Conservation (phyloP, 371 early-diverging fungal species). For the Circinella minor region DNA sequence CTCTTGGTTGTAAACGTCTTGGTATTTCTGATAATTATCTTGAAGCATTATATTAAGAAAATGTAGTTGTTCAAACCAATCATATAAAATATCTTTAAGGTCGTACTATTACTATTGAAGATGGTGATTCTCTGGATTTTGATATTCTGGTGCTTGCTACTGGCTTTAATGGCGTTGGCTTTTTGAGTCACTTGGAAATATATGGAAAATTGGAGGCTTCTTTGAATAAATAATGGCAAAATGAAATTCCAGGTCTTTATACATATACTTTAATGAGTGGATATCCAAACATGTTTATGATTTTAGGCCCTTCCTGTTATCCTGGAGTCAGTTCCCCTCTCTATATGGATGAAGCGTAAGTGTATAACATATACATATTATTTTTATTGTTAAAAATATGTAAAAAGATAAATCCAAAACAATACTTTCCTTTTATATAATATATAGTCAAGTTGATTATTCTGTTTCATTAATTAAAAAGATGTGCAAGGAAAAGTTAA, state of each 20-base stretch:
- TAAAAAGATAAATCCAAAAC: too few species aligned
- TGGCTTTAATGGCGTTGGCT: slow-evolving; percentile 57
- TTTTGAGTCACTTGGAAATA: slow-evolving; percentile 29
- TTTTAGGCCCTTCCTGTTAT: slow-evolving; percentile 47
- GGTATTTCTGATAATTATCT: slow-evolving; percentile 54
- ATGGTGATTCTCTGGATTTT: slow-evolving; percentile 46
- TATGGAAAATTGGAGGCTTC: not conserved
- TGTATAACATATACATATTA: too few species aligned
- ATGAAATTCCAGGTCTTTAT: slow-evolving; percentile 24
- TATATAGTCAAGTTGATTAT: slow-evolving; percentile 30
- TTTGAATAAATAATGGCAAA: slow-evolving; percentile 18
- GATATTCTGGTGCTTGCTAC: slow-evolving; percentile 68
- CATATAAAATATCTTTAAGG: slow-evolving; percentile 45
- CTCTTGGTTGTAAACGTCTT: slow-evolving; percentile 48
- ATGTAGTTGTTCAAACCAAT: slow-evolving; percentile 49
- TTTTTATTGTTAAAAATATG: too few species aligned
- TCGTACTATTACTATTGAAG: slow-evolving; percentile 38
- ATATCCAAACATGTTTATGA: slow-evolving; percentile 50
- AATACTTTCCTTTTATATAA: too few species aligned
- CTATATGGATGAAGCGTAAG: slow-evolving; percentile 33
- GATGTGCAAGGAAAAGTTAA: slow-evolving; percentile 17
- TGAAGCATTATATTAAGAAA: slow-evolving; percentile 43
- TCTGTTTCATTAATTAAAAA: slow-evolving; percentile 23
- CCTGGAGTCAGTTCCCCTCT: slow-evolving; percentile 34
- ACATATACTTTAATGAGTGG: slow-evolving; percentile 28